phyloP scores from a whole-genome alignment of 129 eudicot species.

The Erigeron canadensis region DNA sequence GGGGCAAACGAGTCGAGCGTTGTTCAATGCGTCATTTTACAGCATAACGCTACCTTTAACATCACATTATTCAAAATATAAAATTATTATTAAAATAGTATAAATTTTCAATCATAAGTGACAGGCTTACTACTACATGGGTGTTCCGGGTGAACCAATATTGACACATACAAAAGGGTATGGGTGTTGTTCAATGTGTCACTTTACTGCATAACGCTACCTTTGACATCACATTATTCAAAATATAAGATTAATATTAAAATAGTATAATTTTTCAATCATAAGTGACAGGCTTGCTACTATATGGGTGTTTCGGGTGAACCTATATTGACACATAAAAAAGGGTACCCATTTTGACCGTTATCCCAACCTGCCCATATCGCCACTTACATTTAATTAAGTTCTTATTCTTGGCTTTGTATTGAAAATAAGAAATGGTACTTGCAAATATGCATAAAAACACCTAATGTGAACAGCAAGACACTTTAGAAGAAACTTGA shows the following conservation, averaged over 20 bases:
- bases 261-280: background rate
- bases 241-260: background rate
- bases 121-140: background rate
- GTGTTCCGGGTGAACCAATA: background rate
- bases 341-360: background rate
- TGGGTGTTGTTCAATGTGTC: background rate
- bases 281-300: background rate
- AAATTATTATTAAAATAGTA: background rate
- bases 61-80: background rate
- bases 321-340: background rate
- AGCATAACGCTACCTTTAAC: background rate
- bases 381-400: background rate
- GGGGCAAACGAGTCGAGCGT: background rate
- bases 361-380: background rate
- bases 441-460: constrained; percentile 3
- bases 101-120: background rate
- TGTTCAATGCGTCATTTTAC: background rate
- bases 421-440: background rate
- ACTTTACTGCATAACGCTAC: background rate
- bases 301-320: background rate
- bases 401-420: background rate
- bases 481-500: background rate
- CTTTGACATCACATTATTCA: background rate
- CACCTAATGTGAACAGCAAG: background rate
- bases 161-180: background rate